Evolutionary conservation across 257 asterid species (phyloP).

Genomic region (Solanum rostratum): DNA sequence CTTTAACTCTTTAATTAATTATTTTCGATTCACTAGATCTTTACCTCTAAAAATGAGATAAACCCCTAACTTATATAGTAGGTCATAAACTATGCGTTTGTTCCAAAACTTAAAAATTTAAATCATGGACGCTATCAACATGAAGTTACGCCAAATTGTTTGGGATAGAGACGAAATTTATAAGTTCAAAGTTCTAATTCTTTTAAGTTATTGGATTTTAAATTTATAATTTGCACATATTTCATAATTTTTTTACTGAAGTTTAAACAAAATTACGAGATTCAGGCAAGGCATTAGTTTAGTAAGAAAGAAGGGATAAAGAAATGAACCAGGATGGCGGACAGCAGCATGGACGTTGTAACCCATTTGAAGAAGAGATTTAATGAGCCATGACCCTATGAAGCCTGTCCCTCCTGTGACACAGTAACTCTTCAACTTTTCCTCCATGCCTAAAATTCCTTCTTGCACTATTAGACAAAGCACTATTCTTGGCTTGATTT

Average conservation of each 20-base stretch:
- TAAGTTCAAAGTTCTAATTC: too few relatives aligned
- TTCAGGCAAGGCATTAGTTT: background rate
- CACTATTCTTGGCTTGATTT: background rate
- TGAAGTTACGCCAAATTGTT: background rate
- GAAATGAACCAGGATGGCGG: conserved; percentile 43
- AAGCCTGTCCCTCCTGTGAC: conserved; percentile 86
- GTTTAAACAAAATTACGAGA: too few relatives aligned
- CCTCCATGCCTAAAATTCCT: background rate
- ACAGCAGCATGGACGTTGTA: conserved; percentile 58
- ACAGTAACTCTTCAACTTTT: conserved; percentile 27
- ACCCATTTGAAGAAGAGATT: conserved; percentile 57
- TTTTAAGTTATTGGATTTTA: too few relatives aligned
- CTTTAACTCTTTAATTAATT: too few relatives aligned
- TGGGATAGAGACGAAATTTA: too few relatives aligned
- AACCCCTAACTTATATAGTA: background rate
- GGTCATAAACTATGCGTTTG: background rate
- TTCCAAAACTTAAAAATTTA: background rate
- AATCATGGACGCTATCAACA: background rate
- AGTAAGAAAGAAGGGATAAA: background rate
- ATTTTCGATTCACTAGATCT: too few relatives aligned
- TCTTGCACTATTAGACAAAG: background rate
- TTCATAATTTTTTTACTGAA: too few relatives aligned
- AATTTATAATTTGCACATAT: too few relatives aligned
- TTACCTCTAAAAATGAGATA: too few relatives aligned
- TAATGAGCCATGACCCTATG: conserved; percentile 89